phyloP scores from a whole-genome alignment of 805 yeast species.

The Wickerhamomyces kurtzmanii region DNA sequence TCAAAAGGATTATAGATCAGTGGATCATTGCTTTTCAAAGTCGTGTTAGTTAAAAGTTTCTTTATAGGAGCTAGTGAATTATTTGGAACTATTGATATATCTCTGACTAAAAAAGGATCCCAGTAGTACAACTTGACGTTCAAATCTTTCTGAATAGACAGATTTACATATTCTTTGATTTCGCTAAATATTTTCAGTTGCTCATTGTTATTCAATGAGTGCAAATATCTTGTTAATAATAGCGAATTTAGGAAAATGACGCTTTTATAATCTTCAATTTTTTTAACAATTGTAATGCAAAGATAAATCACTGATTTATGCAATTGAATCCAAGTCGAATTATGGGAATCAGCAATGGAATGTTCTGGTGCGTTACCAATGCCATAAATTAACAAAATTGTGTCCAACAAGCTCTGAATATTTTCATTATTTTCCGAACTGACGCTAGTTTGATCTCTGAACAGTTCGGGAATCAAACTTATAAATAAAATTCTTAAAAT shows the following conservation, averaged over 20 bases:
- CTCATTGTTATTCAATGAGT: conserved; percentile 45
- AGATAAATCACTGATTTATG: conserved; percentile 46
- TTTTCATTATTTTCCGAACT: conserved; percentile 3
- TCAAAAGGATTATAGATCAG: conserved; percentile 51
- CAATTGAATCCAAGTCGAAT: conserved; percentile 42
- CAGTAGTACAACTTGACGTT: conserved; percentile 40
- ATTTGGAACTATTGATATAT: conserved; percentile 33
- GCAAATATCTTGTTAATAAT: conserved; percentile 44
- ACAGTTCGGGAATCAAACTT: conserved; percentile 32
- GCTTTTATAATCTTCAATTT: conserved; percentile 33
- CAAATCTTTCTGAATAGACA: conserved; percentile 13
- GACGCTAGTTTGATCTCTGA: not conserved
- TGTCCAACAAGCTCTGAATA: conserved; percentile 29
- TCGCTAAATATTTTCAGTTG: conserved; percentile 32
- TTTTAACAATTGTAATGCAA: conserved; percentile 43
- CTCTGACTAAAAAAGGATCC: conserved; percentile 63
- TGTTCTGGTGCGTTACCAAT: conserved; percentile 30
- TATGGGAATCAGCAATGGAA: conserved; percentile 13
- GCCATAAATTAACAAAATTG: conserved; percentile 44
- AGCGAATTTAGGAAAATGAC: conserved; percentile 39
- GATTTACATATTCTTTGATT: conserved; percentile 20
- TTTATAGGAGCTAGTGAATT: too few relatives aligned
- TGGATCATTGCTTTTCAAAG: conserved; percentile 20
- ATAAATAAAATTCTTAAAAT: conserved; percentile 57
- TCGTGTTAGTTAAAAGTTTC: conserved; percentile 5